phyloP scores from a whole-genome alignment of 495 filamentous ascomycete species.

The Cercophora scortea region DNA sequence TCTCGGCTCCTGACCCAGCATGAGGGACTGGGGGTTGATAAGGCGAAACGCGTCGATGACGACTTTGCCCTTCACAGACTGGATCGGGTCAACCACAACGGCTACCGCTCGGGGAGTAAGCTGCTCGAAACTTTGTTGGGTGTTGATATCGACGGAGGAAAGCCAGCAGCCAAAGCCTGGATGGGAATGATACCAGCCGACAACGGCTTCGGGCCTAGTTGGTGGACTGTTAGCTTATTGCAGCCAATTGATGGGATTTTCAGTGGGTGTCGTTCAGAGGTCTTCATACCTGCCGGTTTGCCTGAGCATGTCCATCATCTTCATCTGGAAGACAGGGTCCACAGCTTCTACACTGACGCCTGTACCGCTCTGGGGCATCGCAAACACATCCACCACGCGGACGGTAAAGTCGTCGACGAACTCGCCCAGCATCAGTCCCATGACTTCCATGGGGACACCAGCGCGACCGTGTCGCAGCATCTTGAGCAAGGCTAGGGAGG shows the following conservation, averaged over 20 bases:
- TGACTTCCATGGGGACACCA: slow-evolving; percentile 99
- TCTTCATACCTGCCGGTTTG: slow-evolving; percentile 82
- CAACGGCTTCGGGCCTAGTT: slow-evolving; percentile 82
- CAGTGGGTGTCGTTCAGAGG: background rate
- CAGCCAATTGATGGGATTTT: background rate
- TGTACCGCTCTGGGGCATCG: slow-evolving; percentile 99
- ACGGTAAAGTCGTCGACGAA: slow-evolving; percentile 99
- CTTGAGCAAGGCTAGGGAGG: slow-evolving; percentile 92
- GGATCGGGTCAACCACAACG: slow-evolving; percentile 96
- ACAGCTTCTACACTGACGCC: slow-evolving; percentile 98
- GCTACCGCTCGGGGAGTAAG: slow-evolving; percentile 92
- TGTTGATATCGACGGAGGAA: slow-evolving; percentile 98
- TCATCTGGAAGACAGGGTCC: slow-evolving; percentile 95
- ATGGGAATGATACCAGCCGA: slow-evolving; percentile 99
- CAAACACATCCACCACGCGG: slow-evolving; percentile 94
- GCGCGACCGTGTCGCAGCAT: slow-evolving; percentile 97
- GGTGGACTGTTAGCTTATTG: too few relatives aligned
- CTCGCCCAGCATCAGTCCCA: slow-evolving; percentile 97
- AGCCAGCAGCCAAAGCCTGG: slow-evolving; percentile 99
- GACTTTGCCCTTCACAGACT: slow-evolving; percentile 98
- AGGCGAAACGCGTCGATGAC: slow-evolving; percentile 98
- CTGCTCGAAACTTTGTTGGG: slow-evolving; percentile 98
- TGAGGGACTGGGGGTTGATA: slow-evolving; percentile 97
- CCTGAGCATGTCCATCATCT: slow-evolving; percentile 99
- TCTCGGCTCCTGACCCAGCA: slow-evolving; percentile 96